These are phyloP conservation scores for Colletotrichum caudatum DNA, from an alignment of 2,329 filamentous ascomycete genomes.

Conservation along the genomic window DNA sequence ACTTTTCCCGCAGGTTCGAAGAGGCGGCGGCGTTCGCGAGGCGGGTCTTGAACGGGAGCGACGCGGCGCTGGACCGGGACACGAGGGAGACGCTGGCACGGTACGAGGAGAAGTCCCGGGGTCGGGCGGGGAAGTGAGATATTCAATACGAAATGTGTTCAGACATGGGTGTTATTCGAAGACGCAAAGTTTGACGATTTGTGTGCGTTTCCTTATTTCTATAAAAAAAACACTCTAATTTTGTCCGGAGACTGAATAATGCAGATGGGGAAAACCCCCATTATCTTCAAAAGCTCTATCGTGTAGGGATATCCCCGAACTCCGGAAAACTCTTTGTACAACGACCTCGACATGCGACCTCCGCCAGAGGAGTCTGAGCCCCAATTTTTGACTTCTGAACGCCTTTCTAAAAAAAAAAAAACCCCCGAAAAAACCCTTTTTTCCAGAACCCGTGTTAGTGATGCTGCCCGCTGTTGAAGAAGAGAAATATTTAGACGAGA, in stretches of 20 bases:
- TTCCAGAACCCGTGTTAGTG: slow-evolving; percentile 25
- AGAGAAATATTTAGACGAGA: slow-evolving; percentile 13
- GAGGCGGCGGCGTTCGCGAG: slow-evolving; percentile 59
- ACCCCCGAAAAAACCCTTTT: slow-evolving; percentile 4
- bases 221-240: slow-evolving; percentile 23
- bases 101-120: slow-evolving; percentile 58
- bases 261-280: slow-evolving; percentile 4
- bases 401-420: slow-evolving; percentile 28
- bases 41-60: slow-evolving; percentile 50
- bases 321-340: slow-evolving; percentile 34
- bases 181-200: slow-evolving; percentile 18
- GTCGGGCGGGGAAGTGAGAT: slow-evolving; percentile 44
- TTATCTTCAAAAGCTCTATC: slow-evolving; percentile 30
- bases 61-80: slow-evolving; percentile 57
- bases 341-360: not conserved
- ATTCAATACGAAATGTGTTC: not conserved
- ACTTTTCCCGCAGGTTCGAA: slow-evolving; percentile 63
- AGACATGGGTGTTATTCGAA: not conserved
- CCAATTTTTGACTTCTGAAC: slow-evolving; percentile 18
- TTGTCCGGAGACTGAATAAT: slow-evolving; percentile 9
- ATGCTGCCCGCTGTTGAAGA: slow-evolving; percentile 35
- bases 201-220: slow-evolving; percentile 30
- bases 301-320: slow-evolving; percentile 36
- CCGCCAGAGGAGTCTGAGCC: not conserved
- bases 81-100: slow-evolving; percentile 54